Evolutionary conservation across 1,284 basidiomycete genomes (phyloP), one percentile per base, ranked within the genome.

Genomic region (Apiotrichum sp.): DNA sequence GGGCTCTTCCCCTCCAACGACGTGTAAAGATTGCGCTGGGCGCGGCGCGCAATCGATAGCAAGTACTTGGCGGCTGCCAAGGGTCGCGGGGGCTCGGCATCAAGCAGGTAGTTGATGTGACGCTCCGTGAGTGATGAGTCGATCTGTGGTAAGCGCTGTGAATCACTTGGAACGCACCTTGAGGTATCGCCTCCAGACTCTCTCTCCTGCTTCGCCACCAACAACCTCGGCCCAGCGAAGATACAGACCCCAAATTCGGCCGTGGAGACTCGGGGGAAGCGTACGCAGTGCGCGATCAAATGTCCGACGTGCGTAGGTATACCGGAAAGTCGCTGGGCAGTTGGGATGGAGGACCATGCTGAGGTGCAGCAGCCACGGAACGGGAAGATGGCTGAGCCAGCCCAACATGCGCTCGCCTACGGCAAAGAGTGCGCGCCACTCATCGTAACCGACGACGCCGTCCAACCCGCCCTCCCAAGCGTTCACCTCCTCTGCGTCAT

Each of bases 261-360:
- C 83, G 71, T 99, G 96, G n/a, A 98, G 80, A 47, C 91, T 93
- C 4, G 92, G 93, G 5, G 93, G 89, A 6, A 99, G 82, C 0
- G 93, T 93, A 49, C 96, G 86, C 33, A 99, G 78, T 1, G 95
- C 91, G 51, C 96, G 86, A 77, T 99, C 96, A 70, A 90, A 98
- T 0, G 93, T 96, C 61, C 86, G 83, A 16, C 95, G 84, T 5
- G 93, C 93, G 74, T 98, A 95, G 0, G 91, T 91, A 66, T 88
- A 81, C 13, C 88, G 87, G 56, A 98, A 81, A 29, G 83, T 75
- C 1, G 93, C 79, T 2, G 96, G 93, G 70, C 93, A 98, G 55
- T 83, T 80, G 1, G 92, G 91, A 71, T 99, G 95, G 57, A 85
- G 82, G 77, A 98, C 88, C 59, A 97, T 81, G 56, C 88, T 87